Conservation (phyloP, 148 eudicot genomes). For the Dianthus caryophyllus region DNA sequence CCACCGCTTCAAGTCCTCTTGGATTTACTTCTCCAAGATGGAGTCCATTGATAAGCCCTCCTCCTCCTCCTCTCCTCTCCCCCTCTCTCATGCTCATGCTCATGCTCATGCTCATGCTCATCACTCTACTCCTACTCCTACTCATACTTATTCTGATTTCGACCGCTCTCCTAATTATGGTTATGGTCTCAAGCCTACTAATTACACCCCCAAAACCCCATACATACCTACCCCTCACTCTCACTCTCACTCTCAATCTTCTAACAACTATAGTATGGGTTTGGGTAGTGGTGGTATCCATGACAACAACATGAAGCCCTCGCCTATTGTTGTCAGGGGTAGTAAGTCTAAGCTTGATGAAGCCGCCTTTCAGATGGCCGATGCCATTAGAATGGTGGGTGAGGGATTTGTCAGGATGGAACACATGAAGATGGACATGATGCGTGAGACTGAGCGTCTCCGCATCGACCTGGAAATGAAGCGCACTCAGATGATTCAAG, state of each 20-base stretch:
- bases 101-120: conserved; percentile 15
- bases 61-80: background rate
- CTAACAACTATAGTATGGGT: no score
- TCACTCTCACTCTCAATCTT: no score
- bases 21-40: conserved; percentile 67
- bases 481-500: conserved; percentile 64
- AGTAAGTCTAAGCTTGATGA: conserved; percentile 17
- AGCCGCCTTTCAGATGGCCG: conserved; percentile 42
- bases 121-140: conserved; percentile 18
- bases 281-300: conserved; percentile 7
- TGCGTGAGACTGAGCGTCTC: conserved; percentile 56
- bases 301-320: conserved; percentile 10
- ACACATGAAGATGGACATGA: conserved; percentile 88
- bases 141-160: conserved; percentile 15
- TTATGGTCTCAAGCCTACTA: conserved; percentile 2
- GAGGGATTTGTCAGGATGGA: conserved; percentile 82
- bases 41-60: conserved; percentile 52
- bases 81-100: background rate
- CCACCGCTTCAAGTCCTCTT: conserved; percentile 48
- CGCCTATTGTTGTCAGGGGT: conserved; percentile 1
- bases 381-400: conserved; percentile 55
- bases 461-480: conserved; percentile 91
- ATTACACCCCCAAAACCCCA: background rate
- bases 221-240: no score
- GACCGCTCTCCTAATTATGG: conserved; percentile 21